Evolutionary conservation across 495 filamentous ascomycete genomes (phyloP), one percentile per base, ranked within the genome.

Genomic region (Rhypophila decipiens): DNA sequence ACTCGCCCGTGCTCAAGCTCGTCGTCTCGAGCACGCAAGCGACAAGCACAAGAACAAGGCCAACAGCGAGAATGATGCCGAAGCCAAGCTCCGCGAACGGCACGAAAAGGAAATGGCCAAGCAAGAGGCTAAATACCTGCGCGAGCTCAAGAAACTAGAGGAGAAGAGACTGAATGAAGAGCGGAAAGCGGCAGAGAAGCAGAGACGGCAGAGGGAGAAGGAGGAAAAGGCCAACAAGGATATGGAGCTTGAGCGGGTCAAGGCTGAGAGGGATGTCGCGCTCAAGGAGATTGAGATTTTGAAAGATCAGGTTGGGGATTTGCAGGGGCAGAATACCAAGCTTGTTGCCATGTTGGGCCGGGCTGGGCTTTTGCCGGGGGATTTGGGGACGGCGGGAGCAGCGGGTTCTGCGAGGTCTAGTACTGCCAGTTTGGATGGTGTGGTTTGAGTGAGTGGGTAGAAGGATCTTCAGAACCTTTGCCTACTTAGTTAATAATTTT

Each of bases 281-380:
- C 63, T 71, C 23, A 72, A 66, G 49, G 77, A 88, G 67, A 70
- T 80, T 20, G 72, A 86, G 49, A 76, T 83, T 21, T 67, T 87
- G 51, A 69, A 71, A 23, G 76, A 79, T 50, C 69, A 82, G 59
- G 74, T 88, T 24, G 70, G 77, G 9, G 72, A 78, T 39, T 57
- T 89, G 55, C 85, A 89, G 66, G 64, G 61, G 27, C 80, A 86
- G 74, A 87, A 88, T 46, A 78, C 74, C 11, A 66, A 56, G 58
- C 51, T 85, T 4, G 79, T 77, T 0, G 73, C 71, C 12, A 57
- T 59, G 51, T 39, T 83, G 24, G 80, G 79, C n/a, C n/a, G n/a
- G n/a, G n/a, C n/a, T n/a, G n/a, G n/a, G n/a, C n/a, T n/a, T n/a
- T n/a, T n/a, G n/a, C n/a, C n/a, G n/a, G n/a, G n/a, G n/a, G n/a